Percentiles rank a stretch among this genome's conserved stretches.
phyloP scores from a whole-genome alignment of 768 basidiomycete genomes.

The Hericium coralloides region DNA sequence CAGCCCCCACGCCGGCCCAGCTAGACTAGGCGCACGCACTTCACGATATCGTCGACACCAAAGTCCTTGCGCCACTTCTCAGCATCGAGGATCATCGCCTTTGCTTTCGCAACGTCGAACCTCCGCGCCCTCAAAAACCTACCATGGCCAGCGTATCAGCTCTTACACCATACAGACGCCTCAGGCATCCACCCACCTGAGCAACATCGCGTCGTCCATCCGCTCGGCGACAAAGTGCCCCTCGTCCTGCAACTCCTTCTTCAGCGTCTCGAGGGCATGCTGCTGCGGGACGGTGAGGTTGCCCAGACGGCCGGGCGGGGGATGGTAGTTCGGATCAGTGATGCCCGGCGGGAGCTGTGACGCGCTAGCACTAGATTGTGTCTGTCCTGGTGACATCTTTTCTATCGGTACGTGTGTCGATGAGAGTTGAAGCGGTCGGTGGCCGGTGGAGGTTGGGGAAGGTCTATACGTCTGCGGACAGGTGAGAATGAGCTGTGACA shows the following conservation, averaged over 20 bases:
- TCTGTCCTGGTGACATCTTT: no score
- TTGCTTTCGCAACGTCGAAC: conserved; percentile 78
- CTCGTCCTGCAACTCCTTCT: conserved; percentile 51
- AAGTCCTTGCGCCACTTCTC: conserved; percentile 91
- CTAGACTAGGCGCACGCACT: conserved; percentile 32
- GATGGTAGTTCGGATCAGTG: conserved; percentile 57
- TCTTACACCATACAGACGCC: background rate
- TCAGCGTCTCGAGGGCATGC: conserved; percentile 60
- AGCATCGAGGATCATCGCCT: conserved; percentile 70
- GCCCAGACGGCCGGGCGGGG: conserved; percentile 68
- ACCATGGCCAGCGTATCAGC: background rate
- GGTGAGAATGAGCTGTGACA: no score
- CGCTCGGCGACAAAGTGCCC: conserved; percentile 51
- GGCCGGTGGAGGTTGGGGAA: no score
- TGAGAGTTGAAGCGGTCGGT: no score
- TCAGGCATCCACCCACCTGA: conserved; percentile 43
- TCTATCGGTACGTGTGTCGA: no score
- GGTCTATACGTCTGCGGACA: no score
- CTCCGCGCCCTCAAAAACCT: conserved; percentile 91
- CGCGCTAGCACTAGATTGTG: conserved; percentile 34
- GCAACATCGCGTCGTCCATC: conserved; percentile 62
- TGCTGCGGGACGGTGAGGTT: conserved; percentile 60
- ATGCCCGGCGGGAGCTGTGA: conserved; percentile 49
- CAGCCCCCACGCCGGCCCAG: background rate
- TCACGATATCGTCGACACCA: conserved; percentile 64